Evolutionary conservation across 768 basidiomycete species (phyloP).

Genomic region (Serendipita sp.): DNA sequence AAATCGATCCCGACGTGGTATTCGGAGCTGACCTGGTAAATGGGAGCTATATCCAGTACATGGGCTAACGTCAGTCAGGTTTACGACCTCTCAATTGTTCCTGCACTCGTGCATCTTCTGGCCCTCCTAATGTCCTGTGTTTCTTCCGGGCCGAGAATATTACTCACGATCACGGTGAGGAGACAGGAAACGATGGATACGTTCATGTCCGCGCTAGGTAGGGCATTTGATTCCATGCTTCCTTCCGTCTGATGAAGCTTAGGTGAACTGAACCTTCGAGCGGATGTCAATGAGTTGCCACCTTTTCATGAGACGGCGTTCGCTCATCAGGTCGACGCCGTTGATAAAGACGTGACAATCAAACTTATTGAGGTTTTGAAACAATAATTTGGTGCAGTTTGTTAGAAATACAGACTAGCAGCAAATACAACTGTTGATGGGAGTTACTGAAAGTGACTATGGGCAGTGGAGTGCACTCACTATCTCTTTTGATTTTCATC

Average conservation of each 20-base stretch:
- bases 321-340: background rate
- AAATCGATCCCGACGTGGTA: background rate
- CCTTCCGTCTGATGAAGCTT: background rate
- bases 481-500: constrained; percentile 85
- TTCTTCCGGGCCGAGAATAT: background rate
- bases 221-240: background rate
- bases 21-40: background rate
- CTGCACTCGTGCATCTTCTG: background rate
- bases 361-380: background rate
- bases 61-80: background rate
- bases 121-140: background rate
- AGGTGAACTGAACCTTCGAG: background rate
- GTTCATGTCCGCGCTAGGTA: background rate
- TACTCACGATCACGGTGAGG: background rate
- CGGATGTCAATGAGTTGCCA: background rate
- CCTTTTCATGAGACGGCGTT: background rate
- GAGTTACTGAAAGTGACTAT: background rate
- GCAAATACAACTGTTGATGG: constrained; percentile 55
- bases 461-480: constrained; percentile 33
- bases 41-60: background rate
- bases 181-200: background rate
- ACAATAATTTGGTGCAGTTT: background rate
- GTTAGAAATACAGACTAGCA: constrained; percentile 70
- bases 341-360: background rate
- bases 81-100: background rate